Base-by-base conservation (phyloP, 768 basidiomycete species). In the Boletus sp. region DNA sequence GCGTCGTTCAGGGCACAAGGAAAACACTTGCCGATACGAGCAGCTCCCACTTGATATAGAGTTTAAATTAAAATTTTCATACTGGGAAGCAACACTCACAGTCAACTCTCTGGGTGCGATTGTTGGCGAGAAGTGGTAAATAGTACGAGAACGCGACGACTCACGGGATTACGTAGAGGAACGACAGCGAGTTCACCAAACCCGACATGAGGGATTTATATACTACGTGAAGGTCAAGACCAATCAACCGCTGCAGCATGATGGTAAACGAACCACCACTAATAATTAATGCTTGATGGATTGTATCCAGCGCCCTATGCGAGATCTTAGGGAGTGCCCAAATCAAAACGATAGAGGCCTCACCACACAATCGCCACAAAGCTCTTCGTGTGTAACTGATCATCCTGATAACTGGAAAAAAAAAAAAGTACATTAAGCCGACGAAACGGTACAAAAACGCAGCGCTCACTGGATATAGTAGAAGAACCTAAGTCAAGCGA, bases 391-490 rank as follows among this genome's bases (percentile, higher is more conserved):
- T 12, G 36, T 29, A 40, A 11, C 7, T 39, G 54, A 30, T 54
- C 54, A 24, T 54, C 39, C 20, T 48, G 54, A 24, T 54, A 54
- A 45, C 54, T 54, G 28, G 3, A n/a, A 17, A 28, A 8, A 5
- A 8, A 5, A 37, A 50, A 4, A n/a, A 36, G 37, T 6, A 8
- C 24, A 17, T 33, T 54, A 17, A 54, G 47, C 37, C 28, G 11
- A 33, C 18, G 15, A 32, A 47, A 18, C 10, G 2, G 17, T 15
- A 32, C 28, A n/a, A 30, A 33, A 40, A 41, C 9, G 37, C n/a
- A 32, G 17, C 14, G 33, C 54, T 54, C 54, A 54, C 54, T 54
- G 54, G 12, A 54, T 54, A 14, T 48, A 54, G 30, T 54, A 54
- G 39, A 54, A 54, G n/a, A 54, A 51, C 24, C 50, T 51, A 18